A percentile compares a stretch with the other conserved stretches of the same genome.
These are phyloP conservation scores for Mycena alexandri DNA, from an alignment of 768 basidiomycete genomes.

Conservation along the genomic window DNA sequence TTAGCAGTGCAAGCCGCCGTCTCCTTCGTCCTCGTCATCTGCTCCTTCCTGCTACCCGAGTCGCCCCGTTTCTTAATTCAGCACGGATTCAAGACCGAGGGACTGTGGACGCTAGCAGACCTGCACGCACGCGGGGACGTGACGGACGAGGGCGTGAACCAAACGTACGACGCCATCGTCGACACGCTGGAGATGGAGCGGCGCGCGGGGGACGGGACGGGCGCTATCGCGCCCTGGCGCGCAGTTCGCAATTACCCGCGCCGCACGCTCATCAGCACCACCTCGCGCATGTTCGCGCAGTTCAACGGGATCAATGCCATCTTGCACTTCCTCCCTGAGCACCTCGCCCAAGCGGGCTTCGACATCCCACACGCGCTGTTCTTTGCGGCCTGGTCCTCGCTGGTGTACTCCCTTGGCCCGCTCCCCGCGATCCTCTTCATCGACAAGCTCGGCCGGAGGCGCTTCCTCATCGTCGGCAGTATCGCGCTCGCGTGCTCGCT, in stretches of 20 bases:
- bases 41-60: conserved; percentile 64
- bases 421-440: conserved; percentile 67
- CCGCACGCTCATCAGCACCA: conserved; percentile 63
- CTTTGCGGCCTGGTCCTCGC: conserved; percentile 59
- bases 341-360: conserved; percentile 64
- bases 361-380: conserved; percentile 56
- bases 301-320: conserved; percentile 69
- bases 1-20: conserved; percentile 67
- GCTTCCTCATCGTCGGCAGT: conserved; percentile 63
- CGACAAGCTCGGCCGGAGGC: conserved; percentile 64
- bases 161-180: conserved; percentile 59
- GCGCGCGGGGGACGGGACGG: conserved; percentile 50
- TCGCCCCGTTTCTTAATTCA: conserved; percentile 69
- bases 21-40: conserved; percentile 58
- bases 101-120: conserved; percentile 64
- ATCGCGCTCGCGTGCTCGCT: conserved; percentile 56
- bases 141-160: conserved; percentile 55
- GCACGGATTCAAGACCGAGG: conserved; percentile 63
- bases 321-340: conserved; percentile 69
- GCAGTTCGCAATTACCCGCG: conserved; percentile 63
- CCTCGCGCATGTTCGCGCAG: conserved; percentile 66
- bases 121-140: conserved; percentile 65
- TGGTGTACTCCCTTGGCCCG: conserved; percentile 63
- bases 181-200: conserved; percentile 50
- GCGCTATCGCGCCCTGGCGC: conserved; percentile 52